Evolutionary conservation across 495 filamentous ascomycete genomes (phyloP), one percentile per base, ranked within the genome.

Genomic region (Paragyromitra xinjiangensis): DNA sequence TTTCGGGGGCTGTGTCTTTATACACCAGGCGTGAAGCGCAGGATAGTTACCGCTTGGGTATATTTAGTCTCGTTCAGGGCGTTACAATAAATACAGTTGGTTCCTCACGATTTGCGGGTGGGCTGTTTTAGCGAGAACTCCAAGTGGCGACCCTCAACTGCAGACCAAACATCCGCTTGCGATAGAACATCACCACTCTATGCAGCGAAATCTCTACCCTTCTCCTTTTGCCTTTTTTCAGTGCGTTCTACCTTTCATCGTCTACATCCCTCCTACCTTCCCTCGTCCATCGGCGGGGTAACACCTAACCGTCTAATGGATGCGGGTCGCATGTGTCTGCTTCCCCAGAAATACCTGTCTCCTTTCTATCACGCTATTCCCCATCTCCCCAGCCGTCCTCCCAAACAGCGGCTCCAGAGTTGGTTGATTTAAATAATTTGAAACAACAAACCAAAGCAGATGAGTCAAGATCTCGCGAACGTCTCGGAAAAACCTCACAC

Each of bases 361-460:
- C 24, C 22, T 11, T 56, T 12, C 22, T 26, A 56, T 29, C 51
- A 8, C 7, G 12, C 19, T 12, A 9, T 55, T 55, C 53, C 9
- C 19, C 7, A 24, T 0, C n/a, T 26, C 19, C 51, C 9, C 8
- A 56, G 22, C 22, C 19, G 53, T 12, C 24, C 16, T 61, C 12
- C 12, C 24, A 14, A 6, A 2, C 26, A 19, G 56, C 24, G 14
- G 44, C 44, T 48, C 26, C 56, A 59, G 24, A 19, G 19, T 5
- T 12, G 26, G 19, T 19, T 8, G 58, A 61, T 61, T 61, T 59
- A 59, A n/a, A 34, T 59, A 34, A 1, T 59, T 6, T 19, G 12
- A 61, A 37, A 61, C 56, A 61, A 39, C 58, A 61, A 56, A 26
- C 53, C 5, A 56, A 26, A 37, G 29, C 16, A 34, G 56, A 61